Conservation (phyloP, 2,329 filamentous ascomycete genomes). For the Aspergillus oerlinghausenensis region DNA sequence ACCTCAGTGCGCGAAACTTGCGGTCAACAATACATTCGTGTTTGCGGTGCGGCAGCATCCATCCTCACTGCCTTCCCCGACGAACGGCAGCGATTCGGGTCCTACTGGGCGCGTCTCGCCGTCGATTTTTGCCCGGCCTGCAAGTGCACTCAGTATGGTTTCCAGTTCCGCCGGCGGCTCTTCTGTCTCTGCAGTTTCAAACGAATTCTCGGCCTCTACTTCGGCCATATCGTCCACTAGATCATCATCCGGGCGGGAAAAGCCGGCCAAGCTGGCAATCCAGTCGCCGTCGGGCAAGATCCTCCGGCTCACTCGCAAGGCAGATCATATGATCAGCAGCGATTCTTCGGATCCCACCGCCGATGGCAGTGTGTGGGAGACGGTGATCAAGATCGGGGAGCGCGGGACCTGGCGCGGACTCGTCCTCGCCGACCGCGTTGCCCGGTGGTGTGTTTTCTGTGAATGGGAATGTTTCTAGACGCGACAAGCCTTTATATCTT, state of each 20-base stretch:
- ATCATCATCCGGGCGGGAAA: conserved; percentile 46
- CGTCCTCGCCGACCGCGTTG: conserved; percentile 61
- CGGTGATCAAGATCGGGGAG: conserved; percentile 63
- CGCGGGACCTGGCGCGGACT: conserved; percentile 59
- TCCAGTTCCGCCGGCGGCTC: conserved; percentile 51
- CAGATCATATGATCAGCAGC: conserved; percentile 41
- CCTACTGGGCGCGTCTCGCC: conserved; percentile 47
- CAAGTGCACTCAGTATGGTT: conserved; percentile 58
- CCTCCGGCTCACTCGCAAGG: conserved; percentile 57
- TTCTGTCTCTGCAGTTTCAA: conserved; percentile 43
- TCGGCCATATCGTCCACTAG: conserved; percentile 53
- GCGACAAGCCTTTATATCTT: neutral
- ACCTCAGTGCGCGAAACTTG: conserved; percentile 83
- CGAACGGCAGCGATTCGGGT: conserved; percentile 29
- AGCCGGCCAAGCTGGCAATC: conserved; percentile 92
- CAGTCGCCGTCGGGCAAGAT: conserved; percentile 95
- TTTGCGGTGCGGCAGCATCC: conserved; percentile 94
- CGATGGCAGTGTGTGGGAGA: conserved; percentile 60
- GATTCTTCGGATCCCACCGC: conserved; percentile 35
- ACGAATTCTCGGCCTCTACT: conserved; percentile 39
- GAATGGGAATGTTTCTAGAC: conserved; percentile 58
- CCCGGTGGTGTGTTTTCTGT: conserved; percentile 65
- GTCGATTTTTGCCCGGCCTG: conserved; percentile 49
- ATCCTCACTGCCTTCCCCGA: conserved; percentile 49
- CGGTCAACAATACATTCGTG: conserved; percentile 95